These are phyloP conservation scores for Zasmidium angulare DNA, from an alignment of 2,329 filamentous ascomycete species.

Conservation along the genomic window DNA sequence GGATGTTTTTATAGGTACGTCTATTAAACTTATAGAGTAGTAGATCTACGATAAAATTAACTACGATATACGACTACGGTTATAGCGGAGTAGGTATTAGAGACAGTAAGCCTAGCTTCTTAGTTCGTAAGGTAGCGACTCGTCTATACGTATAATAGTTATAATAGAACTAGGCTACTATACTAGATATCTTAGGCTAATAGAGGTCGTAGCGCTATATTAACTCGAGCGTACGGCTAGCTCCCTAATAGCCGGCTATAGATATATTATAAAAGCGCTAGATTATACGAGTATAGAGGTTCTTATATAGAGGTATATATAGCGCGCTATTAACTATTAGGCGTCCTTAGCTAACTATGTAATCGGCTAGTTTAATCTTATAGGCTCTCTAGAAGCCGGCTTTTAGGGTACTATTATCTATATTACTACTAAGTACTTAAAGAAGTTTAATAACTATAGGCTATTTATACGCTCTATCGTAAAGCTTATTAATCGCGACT, in stretches of 20 bases:
- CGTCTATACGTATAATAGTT: neutral
- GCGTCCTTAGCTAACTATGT: neutral
- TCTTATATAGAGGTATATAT: neutral
- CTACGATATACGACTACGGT: neutral
- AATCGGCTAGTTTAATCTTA: neutral
- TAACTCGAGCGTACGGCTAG: neutral
- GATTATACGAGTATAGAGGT: neutral
- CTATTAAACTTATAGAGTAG: neutral
- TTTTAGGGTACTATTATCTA: neutral
- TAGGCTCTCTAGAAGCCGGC: neutral
- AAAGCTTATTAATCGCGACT: too few relatives aligned
- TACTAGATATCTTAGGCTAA: neutral
- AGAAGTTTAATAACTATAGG: too few relatives aligned
- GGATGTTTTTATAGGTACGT: too few relatives aligned
- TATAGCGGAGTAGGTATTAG: neutral
- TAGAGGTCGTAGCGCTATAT: neutral
- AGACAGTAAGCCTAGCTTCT: neutral
- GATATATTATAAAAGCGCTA: neutral
- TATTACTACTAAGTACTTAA: too few relatives aligned
- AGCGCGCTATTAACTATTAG: neutral
- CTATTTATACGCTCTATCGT: too few relatives aligned
- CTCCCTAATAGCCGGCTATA: neutral
- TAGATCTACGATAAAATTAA: neutral
- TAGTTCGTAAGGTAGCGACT: neutral
- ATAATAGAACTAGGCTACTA: too few relatives aligned